A percentile compares a stretch with the other conserved stretches of the same genome.
Conservation (phyloP, 257 asterid genomes). For the Misopates orontium region DNA sequence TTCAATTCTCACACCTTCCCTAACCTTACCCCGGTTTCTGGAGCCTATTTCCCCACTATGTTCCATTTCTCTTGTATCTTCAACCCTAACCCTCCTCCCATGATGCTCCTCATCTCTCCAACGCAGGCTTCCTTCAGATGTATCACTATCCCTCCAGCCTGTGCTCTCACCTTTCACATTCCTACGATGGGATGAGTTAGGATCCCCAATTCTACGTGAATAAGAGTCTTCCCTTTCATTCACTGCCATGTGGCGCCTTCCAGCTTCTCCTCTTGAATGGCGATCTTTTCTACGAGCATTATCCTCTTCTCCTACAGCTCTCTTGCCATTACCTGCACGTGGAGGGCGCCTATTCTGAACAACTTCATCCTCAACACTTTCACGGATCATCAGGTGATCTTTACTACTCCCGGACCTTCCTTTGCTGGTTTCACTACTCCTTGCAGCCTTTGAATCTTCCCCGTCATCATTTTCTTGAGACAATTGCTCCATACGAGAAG, state of each 20-base stretch:
- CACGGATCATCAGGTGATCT: constrained; percentile 50
- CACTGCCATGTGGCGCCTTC: constrained; percentile 43
- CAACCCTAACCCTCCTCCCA: constrained; percentile 57
- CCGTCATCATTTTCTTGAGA: constrained; percentile 62
- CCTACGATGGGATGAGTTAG: constrained; percentile 45
- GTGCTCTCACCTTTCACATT: constrained; percentile 49
- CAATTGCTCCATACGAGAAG: constrained; percentile 44
- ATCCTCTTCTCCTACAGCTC: constrained; percentile 52
- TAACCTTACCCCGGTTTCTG: constrained; percentile 50
- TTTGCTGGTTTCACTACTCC: constrained; percentile 52
- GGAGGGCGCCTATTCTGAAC: constrained; percentile 56
- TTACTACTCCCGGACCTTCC: constrained; percentile 77
- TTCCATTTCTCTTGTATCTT: constrained; percentile 66
- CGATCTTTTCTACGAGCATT: constrained; percentile 46
- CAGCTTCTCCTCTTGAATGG: constrained; percentile 61
- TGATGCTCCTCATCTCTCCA: constrained; percentile 65
- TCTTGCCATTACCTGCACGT: constrained; percentile 39
- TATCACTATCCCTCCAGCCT: constrained; percentile 69
- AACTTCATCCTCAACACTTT: constrained; percentile 60
- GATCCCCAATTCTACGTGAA: constrained; percentile 57
- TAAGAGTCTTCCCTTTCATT: constrained; percentile 66
- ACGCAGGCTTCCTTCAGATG: constrained; percentile 63
- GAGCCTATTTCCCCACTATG: constrained; percentile 58
- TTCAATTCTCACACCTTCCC: constrained; percentile 67
- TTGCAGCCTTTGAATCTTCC: constrained; percentile 41